A percentile compares a stretch with the other conserved stretches of the same genome.
Evolutionary conservation across 768 basidiomycete species (phyloP).

Genomic region (Clitopilus hobsonii): DNA sequence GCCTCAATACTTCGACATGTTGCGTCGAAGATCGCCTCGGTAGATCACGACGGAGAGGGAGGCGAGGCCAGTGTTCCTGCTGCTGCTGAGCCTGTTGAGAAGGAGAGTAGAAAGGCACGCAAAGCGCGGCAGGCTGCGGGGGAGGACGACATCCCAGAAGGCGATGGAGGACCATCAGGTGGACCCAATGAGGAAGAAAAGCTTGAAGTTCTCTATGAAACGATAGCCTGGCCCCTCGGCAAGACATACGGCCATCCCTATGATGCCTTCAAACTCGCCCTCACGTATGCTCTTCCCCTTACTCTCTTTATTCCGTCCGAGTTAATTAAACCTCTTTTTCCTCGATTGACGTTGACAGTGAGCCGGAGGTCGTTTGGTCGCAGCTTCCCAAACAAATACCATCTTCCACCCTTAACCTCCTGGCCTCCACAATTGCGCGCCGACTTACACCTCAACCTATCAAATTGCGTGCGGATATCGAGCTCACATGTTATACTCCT

Average conservation of each 20-base stretch:
- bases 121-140: slow-evolving; percentile 42
- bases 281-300: slow-evolving; percentile 58
- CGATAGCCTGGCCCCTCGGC: slow-evolving; percentile 90
- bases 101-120: slow-evolving; percentile 43
- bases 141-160: slow-evolving; percentile 34
- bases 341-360: slow-evolving; percentile 21
- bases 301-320: background rate
- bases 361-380: slow-evolving; percentile 72
- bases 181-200: slow-evolving; percentile 69
- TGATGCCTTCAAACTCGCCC: slow-evolving; percentile 96
- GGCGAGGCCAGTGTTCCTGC: slow-evolving; percentile 20
- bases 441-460: slow-evolving; percentile 97
- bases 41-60: slow-evolving; percentile 26
- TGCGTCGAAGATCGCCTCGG: slow-evolving; percentile 69
- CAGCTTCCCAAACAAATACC: slow-evolving; percentile 57
- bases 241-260: slow-evolving; percentile 92
- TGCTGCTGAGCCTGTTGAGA: slow-evolving; percentile 32
- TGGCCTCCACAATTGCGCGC: slow-evolving; percentile 84
- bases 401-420: slow-evolving; percentile 51
- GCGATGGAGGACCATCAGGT: slow-evolving; percentile 32
- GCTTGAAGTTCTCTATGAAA: slow-evolving; percentile 84
- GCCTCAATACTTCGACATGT: slow-evolving; percentile 91
- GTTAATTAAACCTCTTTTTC: background rate
- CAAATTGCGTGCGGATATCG: slow-evolving; percentile 97
- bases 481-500: slow-evolving; percentile 93